Evolutionary conservation across 192 early-diverging fungal species (phyloP), one percentile per base, ranked within the genome.

Genomic region (Piromyces sp.): DNA sequence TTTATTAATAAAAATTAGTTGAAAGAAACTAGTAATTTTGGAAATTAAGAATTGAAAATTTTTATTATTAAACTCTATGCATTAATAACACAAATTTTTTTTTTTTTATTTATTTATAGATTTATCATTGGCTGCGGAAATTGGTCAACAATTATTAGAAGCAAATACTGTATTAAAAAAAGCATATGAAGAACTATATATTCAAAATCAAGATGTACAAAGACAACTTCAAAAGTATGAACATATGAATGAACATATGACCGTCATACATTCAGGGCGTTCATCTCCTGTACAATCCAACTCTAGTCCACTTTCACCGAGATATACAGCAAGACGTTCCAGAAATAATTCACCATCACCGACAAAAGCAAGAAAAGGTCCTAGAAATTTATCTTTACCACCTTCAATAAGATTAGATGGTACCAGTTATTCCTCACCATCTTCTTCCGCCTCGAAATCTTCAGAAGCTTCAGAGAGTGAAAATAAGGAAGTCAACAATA

Each of bases 61-160:
- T n/a, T n/a, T n/a, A n/a, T n/a, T n/a, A n/a, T n/a, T n/a, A n/a
- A n/a, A n/a, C n/a, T n/a, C n/a, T n/a, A n/a, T n/a, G n/a, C n/a
- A n/a, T n/a, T n/a, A n/a, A n/a, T n/a, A n/a, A n/a, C n/a, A n/a
- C n/a, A n/a, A n/a, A n/a, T n/a, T n/a, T n/a, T n/a, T n/a, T n/a
- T n/a, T n/a, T n/a, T n/a, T n/a, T n/a, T n/a, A n/a, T n/a, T n/a
- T n/a, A 38, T 38, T 38, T 38, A 26, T 80, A 84, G 84, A 85
- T 68, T 78, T 85, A 30, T 22, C 84, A 28, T 80, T 85, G 17
- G 83, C 85, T 16, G 85, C 85, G 19, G 81, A 85, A 79, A 84
- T 85, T 33, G 85, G 85, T 26, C 84, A 85, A 79, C 33, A 83
- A 30, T 80, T 85, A 68, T 80, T 85, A 16, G 79, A 81, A 22